Evolutionary conservation across 805 yeast genomes (phyloP).

Genomic region (Kuraishia molischiana): DNA sequence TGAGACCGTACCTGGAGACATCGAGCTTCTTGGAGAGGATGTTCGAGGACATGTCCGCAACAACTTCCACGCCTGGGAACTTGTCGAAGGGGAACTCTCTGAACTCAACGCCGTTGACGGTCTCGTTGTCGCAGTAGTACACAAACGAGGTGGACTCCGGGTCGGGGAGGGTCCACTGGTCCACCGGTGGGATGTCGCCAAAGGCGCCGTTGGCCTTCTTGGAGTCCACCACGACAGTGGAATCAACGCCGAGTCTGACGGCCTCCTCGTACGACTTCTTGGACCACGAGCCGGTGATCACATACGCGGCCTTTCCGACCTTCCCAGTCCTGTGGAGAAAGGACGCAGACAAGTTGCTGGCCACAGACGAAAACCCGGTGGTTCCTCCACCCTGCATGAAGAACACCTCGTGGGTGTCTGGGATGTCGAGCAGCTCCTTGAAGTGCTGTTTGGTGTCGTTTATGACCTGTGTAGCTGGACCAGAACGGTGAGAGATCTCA

Average conservation of each 20-base stretch:
- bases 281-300: conserved; percentile 93
- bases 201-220: conserved; percentile 48
- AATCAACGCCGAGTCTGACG: conserved; percentile 65
- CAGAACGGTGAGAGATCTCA: conserved; percentile 92
- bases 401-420: conserved; percentile 89
- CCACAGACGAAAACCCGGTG: conserved; percentile 84
- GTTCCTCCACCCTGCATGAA: conserved; percentile 99
- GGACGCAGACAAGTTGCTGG: conserved; percentile 72
- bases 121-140: conserved; percentile 93
- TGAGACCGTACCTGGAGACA: conserved; percentile 74
- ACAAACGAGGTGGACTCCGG: conserved; percentile 67
- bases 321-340: conserved; percentile 57
- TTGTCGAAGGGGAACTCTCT: conserved; percentile 35
- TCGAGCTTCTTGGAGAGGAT: conserved; percentile 76
- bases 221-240: conserved; percentile 59
- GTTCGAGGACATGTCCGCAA: conserved; percentile 93
- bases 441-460: conserved; percentile 67
- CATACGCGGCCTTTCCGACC: conserved; percentile 75
- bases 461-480: conserved; percentile 69
- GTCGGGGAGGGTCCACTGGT: conserved; percentile 55
- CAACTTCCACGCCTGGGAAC: conserved; percentile 67
- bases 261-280: conserved; percentile 86
- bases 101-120: conserved; percentile 93
- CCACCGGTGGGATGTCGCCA: conserved; percentile 55
- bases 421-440: conserved; percentile 56